phyloP scores from a whole-genome alignment of 2,329 filamentous ascomycete species.

The Phialophora chinensis region DNA sequence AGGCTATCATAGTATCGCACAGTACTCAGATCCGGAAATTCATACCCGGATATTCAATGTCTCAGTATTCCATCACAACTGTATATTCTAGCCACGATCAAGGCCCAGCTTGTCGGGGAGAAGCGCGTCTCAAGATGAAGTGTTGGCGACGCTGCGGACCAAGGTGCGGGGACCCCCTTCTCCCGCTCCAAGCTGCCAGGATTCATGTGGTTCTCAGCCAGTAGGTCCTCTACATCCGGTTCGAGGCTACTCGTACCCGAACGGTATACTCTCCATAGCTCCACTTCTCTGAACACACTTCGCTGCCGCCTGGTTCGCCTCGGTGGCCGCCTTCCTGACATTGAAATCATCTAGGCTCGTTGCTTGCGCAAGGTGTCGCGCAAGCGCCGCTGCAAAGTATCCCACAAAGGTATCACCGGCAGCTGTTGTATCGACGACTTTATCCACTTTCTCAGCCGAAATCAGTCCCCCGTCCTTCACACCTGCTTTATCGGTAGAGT shows the following conservation, averaged over 20 bases:
- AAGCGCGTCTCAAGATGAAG: too few species aligned
- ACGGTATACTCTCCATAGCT: constrained; percentile 57
- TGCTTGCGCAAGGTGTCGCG: constrained; percentile 55
- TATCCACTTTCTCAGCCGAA: constrained; percentile 68
- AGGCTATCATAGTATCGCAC: not conserved
- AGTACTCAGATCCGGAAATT: not conserved
- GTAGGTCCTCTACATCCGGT: not conserved
- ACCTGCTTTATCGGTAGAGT: constrained; percentile 53
- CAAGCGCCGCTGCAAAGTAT: constrained; percentile 77
- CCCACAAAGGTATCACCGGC: constrained; percentile 96
- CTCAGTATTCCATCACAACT: not conserved
- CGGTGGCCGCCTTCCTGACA: constrained; percentile 54
- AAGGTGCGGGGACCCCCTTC: too few species aligned
- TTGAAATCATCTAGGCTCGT: constrained; percentile 58
- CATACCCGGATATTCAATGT: not conserved
- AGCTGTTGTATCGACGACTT: constrained; percentile 89
- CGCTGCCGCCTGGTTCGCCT: constrained; percentile 53
- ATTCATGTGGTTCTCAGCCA: not conserved
- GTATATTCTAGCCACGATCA: too few species aligned
- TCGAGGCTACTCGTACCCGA: constrained; percentile 48
- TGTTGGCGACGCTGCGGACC: too few species aligned
- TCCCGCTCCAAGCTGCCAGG: not conserved
- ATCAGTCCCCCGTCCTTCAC: constrained; percentile 56
- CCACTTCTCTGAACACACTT: constrained; percentile 53
- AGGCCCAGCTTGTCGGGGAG: too few species aligned